These are phyloP conservation scores for Rhodomyrtus tomentosa DNA, from an alignment of 345 rosid genomes.

Conservation along the genomic window DNA sequence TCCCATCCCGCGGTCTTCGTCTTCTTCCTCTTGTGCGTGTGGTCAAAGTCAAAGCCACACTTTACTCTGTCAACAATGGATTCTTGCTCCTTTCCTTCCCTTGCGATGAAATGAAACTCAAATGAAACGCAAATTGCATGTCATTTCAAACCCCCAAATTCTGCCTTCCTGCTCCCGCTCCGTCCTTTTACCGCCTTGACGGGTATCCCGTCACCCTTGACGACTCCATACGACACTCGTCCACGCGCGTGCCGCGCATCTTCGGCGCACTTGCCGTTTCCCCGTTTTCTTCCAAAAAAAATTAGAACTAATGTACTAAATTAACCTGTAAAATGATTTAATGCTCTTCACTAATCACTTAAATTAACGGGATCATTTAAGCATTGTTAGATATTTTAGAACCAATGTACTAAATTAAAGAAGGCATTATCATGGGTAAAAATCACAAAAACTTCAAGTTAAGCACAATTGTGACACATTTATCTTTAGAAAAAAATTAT, in stretches of 20 bases:
- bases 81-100: not conserved
- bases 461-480: too few species aligned
- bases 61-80: not conserved
- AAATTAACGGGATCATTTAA: not conserved
- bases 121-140: not conserved
- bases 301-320: not conserved
- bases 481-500: too few species aligned
- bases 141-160: not conserved
- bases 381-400: too few species aligned
- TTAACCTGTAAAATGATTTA: not conserved
- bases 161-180: not conserved
- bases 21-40: not conserved
- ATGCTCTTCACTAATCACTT: not conserved
- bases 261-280: not conserved
- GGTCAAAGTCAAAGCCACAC: constrained; percentile 47
- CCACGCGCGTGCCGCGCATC: not conserved
- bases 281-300: not conserved
- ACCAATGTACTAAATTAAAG: too few species aligned
- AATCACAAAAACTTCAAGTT: too few species aligned
- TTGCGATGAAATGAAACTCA: not conserved
- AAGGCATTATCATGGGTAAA: too few species aligned
- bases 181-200: constrained; percentile 3
- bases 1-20: not conserved
- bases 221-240: not conserved
- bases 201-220: constrained; percentile 24